Conservation (phyloP, 495 filamentous ascomycete genomes). For the Lepidopterella palustris region DNA sequence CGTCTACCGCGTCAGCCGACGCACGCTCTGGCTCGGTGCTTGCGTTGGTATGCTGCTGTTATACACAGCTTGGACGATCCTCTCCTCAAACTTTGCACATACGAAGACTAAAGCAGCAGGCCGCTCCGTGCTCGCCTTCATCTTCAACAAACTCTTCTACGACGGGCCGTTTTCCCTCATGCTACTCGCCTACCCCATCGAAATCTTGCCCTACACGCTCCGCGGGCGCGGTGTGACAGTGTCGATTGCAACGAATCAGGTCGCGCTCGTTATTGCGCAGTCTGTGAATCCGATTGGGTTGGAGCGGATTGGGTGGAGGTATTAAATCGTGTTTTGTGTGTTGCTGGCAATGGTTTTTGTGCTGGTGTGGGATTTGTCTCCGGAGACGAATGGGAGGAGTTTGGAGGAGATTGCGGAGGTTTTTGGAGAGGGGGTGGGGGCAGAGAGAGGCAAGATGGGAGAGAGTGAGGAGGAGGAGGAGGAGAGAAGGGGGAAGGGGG, state of each 20-base stretch:
- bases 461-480: neutral
- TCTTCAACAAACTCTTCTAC: constrained; percentile 42
- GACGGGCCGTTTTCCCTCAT: constrained; percentile 36
- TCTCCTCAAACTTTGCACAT: constrained; percentile 32
- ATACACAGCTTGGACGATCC: constrained; percentile 45
- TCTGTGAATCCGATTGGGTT: constrained; percentile 28
- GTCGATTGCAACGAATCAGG: constrained; percentile 40
- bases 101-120: constrained; percentile 30
- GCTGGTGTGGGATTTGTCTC: neutral
- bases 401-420: neutral
- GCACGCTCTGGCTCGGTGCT: constrained; percentile 50
- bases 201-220: constrained; percentile 41
- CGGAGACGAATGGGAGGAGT: neutral
- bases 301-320: constrained; percentile 24
- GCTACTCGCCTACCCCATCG: constrained; percentile 35
- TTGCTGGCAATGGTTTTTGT: neutral
- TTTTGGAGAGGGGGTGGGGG: neutral
- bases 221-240: constrained; percentile 45
- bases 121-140: constrained; percentile 38
- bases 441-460: neutral
- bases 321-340: constrained; percentile 23
- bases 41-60: constrained; percentile 48
- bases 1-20: constrained; percentile 50
- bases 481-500: neutral
- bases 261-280: constrained; percentile 44